Evolutionary conservation across 1,284 basidiomycete genomes (phyloP), one percentile per base, ranked within the genome.

Genomic region (Heliocybe sulcata): DNA sequence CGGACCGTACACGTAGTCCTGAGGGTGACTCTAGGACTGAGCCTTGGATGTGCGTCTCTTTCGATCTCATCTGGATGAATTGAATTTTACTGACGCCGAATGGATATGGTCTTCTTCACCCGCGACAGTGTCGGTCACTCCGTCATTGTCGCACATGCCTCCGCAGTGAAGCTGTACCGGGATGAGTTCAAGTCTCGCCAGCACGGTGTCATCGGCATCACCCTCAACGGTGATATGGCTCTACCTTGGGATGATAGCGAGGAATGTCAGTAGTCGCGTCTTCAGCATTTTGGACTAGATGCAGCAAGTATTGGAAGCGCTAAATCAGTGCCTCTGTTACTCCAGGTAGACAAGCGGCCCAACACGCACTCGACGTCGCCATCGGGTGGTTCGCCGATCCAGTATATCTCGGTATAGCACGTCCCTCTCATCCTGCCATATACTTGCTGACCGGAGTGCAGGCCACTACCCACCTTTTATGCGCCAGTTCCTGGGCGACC

Each of bases 131-230:
- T 84, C 51, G 87, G 77, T 1, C 87, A 89, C 69, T 77, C 75
- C 61, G 71, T 87, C 35, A 80, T 90, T 55, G 72, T 92, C 9
- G 72, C 87, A 0, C 88, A 91, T 61, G 87, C 84, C 10, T 69
- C 81, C 59, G 83, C 83, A 1, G 77, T 77, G 52, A 79, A 87
- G 63, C 61, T 80, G 11, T 91, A 89, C 66, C 79, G 82, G 47
- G 74, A 81, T 19, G 67, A 83, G 47, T 87, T 82, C 73, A 77
- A 82, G 64, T 56, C 70, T 2, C 61, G 57, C 1, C 82, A 86
- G 60, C 72, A 75, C 19, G 87, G 86, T 11, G 63, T 72, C 49
- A 87, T 91, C 57, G 87, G 87, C 1, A 86, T 91, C 66, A 51
- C 35, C 19, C 58, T 71, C 11, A 80, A 82, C 60, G 74, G 74